phyloP scores from a whole-genome alignment of 2,329 filamentous ascomycete species.

The Sporothrix dimorphospora region DNA sequence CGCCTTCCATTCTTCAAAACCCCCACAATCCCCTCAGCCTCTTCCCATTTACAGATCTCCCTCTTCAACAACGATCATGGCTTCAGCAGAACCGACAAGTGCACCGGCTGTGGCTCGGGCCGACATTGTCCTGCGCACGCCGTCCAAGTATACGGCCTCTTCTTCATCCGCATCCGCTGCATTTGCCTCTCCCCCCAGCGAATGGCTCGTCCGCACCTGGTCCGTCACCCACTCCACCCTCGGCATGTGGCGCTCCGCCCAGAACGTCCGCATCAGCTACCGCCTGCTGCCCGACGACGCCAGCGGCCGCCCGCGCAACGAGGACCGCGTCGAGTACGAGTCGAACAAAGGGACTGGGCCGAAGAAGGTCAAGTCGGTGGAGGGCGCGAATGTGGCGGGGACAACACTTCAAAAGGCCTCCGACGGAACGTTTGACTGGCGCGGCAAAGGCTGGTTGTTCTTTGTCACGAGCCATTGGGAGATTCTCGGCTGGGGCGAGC shows the following conservation, averaged over 20 bases:
- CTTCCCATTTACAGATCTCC: neutral
- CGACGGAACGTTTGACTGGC: constrained; percentile 68
- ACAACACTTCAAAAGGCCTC: constrained; percentile 41
- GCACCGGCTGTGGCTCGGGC: neutral
- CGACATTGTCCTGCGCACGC: constrained; percentile 47
- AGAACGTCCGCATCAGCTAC: constrained; percentile 82
- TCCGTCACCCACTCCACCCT: constrained; percentile 75
- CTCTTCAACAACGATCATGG: neutral
- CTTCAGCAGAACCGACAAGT: neutral
- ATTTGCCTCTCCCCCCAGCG: constrained; percentile 53
- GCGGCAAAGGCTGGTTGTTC: constrained; percentile 73
- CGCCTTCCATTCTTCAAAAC: neutral
- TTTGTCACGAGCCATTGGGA: constrained; percentile 81
- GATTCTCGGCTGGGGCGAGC: constrained; percentile 73
- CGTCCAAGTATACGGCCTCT: constrained; percentile 52
- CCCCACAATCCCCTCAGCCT: neutral
- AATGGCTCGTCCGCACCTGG: constrained; percentile 70
- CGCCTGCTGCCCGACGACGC: constrained; percentile 49
- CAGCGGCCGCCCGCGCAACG: constrained; percentile 51
- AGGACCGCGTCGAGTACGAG: constrained; percentile 76
- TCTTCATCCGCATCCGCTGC: constrained; percentile 35
- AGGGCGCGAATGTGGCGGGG: constrained; percentile 60
- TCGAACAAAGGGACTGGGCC: constrained; percentile 49
- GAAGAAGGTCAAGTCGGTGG: constrained; percentile 59
- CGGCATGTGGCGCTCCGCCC: constrained; percentile 77